These are phyloP conservation scores for Mediolabrus comicus DNA, from an alignment of 108 stramenopile genomes.

Conservation along the genomic window DNA sequence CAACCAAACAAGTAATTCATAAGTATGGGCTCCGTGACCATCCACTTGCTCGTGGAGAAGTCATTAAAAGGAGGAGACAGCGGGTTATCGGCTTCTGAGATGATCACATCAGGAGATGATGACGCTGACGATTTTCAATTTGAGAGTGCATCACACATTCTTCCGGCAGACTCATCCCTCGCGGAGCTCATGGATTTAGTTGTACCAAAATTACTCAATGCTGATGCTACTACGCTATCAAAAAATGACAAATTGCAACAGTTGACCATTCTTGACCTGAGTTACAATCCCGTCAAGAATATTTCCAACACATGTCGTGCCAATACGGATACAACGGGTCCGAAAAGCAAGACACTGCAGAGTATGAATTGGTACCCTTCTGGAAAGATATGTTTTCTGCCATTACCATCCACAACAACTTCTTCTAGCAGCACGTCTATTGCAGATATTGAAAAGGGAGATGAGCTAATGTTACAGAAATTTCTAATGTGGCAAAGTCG, in stretches of 20 bases:
- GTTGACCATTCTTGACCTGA: constrained; percentile 14
- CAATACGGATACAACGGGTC: constrained; percentile 43
- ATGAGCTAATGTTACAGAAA: constrained; percentile 5
- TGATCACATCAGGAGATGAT: not conserved
- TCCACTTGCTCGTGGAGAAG: constrained; percentile 27
- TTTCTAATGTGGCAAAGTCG: constrained; percentile 37
- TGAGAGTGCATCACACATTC: not conserved
- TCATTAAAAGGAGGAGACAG: not conserved
- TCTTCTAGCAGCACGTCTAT: constrained; percentile 20
- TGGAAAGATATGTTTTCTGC: constrained; percentile 52
- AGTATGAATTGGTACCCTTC: constrained; percentile 79
- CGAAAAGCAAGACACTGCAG: constrained; percentile 65
- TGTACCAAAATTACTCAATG: not conserved
- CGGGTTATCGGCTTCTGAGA: not conserved
- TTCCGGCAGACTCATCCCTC: constrained; percentile 16
- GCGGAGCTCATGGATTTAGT: constrained; percentile 19
- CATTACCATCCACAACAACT: not conserved
- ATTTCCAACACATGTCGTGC: constrained; percentile 40
- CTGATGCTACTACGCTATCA: not conserved
- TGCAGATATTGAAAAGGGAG: not conserved
- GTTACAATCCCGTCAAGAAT: constrained; percentile 57
- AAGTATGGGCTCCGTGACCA: constrained; percentile 30
- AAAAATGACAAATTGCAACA: not conserved
- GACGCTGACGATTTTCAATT: constrained; percentile 3
- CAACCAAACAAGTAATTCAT: no score